These are phyloP conservation scores for Penicillium hordei DNA, from an alignment of 2,329 filamentous ascomycete genomes.

Conservation along the genomic window DNA sequence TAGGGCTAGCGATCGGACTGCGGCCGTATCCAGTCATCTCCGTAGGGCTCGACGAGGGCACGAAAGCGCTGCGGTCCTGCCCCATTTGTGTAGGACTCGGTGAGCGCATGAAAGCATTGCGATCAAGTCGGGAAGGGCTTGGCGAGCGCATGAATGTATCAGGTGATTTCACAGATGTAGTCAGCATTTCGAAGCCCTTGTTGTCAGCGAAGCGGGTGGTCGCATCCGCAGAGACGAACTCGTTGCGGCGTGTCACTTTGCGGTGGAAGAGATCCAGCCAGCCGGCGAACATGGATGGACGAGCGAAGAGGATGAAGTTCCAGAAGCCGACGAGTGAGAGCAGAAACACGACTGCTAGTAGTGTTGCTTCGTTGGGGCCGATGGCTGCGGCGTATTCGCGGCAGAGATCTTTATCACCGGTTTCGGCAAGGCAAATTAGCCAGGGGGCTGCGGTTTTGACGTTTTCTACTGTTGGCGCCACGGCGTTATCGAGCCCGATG, in stretches of 20 bases:
- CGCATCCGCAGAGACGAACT: conserved; percentile 89
- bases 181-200: conserved; percentile 78
- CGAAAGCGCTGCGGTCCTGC: neutral
- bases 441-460: conserved; percentile 61
- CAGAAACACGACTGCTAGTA: conserved; percentile 78
- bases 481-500: conserved; percentile 77
- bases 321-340: conserved; percentile 85
- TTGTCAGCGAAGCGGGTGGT: conserved; percentile 62
- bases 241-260: conserved; percentile 54
- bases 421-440: conserved; percentile 67
- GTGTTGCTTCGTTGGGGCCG: conserved; percentile 71
- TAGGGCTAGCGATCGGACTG: conserved; percentile 30
- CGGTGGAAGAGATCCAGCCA: conserved; percentile 68
- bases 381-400: conserved; percentile 59
- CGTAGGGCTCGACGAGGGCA: conserved; percentile 22
- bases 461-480: conserved; percentile 57
- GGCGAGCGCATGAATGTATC: conserved; percentile 29
- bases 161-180: conserved; percentile 34
- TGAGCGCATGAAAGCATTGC: conserved; percentile 19
- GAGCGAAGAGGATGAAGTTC: conserved; percentile 76
- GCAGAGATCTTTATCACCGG: conserved; percentile 67
- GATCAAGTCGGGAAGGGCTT: conserved; percentile 12
- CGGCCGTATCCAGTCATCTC: conserved; percentile 15
- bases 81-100: conserved; percentile 20
- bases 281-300: conserved; percentile 79